Conservation (phyloP, 1,139 yeast species). For the Yamadazyma diospyri region DNA sequence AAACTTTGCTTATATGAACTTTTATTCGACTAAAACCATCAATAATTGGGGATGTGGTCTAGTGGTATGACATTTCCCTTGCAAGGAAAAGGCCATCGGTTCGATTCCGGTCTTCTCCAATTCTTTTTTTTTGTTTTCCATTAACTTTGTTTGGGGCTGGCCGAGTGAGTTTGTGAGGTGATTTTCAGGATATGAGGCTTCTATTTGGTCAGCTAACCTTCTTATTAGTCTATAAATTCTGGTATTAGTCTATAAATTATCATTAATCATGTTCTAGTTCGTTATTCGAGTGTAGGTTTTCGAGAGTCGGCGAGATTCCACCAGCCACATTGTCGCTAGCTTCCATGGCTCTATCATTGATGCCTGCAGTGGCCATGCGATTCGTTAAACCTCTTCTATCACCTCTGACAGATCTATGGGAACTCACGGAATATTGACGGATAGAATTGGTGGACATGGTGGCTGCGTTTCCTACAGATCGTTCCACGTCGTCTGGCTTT, state of each 20-base stretch:
- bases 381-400: constrained; percentile 13
- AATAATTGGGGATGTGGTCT: constrained; percentile 58
- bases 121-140: constrained; percentile 17
- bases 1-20: no score
- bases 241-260: no score
- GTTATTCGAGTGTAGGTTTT: no score
- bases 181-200: no score
- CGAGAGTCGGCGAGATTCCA: constrained; percentile 8
- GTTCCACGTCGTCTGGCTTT: constrained; percentile 1
- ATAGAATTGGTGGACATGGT: constrained; percentile 5
- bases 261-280: no score
- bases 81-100: constrained; percentile 67
- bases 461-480: constrained; percentile 7
- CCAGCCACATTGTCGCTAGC: constrained; percentile 21
- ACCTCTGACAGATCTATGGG: constrained; percentile 11
- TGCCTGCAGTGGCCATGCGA: constrained; percentile 17
- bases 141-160: background rate
- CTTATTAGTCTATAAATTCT: no score
- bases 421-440: constrained; percentile 12
- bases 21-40: no score
- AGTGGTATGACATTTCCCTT: constrained; percentile 72
- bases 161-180: no score
- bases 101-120: constrained; percentile 67
- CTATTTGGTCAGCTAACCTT: background rate
- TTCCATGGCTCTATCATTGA: constrained; percentile 14